Percentiles rank a stretch among this genome's conserved stretches.
Evolutionary conservation across 179 eudicot species (phyloP).

Genomic region (Corrigiola litoralis): DNA sequence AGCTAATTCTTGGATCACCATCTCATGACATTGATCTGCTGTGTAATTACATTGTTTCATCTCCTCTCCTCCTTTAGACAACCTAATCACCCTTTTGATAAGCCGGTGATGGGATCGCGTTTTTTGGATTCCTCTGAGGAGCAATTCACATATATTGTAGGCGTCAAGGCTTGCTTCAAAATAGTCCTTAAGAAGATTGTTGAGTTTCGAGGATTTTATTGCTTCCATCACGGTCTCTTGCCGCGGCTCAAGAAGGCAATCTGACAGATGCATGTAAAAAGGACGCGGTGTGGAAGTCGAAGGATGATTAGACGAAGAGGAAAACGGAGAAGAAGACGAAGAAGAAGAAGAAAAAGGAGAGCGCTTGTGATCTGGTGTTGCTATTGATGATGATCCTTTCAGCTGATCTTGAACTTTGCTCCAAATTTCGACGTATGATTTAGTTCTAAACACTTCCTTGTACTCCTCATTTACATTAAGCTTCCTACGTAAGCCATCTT

Average conservation of each 20-base stretch:
- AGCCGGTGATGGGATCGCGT: conserved; percentile 40
- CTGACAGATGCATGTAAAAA: conserved; percentile 35
- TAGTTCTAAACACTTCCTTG: conserved; percentile 55
- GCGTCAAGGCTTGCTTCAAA: conserved; percentile 59
- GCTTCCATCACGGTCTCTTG: conserved; percentile 42
- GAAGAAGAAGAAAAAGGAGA: conserved; percentile 16
- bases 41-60: too few relatives aligned
- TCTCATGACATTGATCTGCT: conserved; percentile 7
- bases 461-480: conserved; percentile 62
- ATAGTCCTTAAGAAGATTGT: conserved; percentile 48
- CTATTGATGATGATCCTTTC: conserved; percentile 15
- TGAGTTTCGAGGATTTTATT: conserved; percentile 31
- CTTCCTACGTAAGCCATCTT: conserved; percentile 26
- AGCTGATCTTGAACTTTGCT: conserved; percentile 44
- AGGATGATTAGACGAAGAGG: conserved; percentile 15
- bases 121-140: conserved; percentile 51
- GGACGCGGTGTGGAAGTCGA: conserved; percentile 9
- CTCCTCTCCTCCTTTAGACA: conserved; percentile 13
- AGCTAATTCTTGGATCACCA: conserved; percentile 36
- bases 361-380: conserved; percentile 7
- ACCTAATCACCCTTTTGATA: conserved; percentile 35
- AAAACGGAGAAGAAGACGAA: conserved; percentile 1
- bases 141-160: conserved; percentile 45
- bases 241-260: conserved; percentile 45
- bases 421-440: conserved; percentile 56